phyloP scores from a whole-genome alignment of 495 filamentous ascomycete species.

The Aspergillus olivimuriae region DNA sequence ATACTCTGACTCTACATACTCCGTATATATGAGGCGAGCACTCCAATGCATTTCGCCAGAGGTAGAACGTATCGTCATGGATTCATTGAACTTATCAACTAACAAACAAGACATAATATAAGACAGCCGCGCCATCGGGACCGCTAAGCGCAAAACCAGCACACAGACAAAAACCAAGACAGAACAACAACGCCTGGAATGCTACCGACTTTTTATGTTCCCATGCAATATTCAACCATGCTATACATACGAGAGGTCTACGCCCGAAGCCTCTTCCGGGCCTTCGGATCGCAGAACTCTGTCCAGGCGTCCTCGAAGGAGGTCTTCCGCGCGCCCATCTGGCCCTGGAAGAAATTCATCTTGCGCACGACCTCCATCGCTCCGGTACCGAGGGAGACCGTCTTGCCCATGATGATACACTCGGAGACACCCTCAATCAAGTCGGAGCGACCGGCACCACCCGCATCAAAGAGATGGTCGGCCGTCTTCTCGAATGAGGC shows the following conservation, averaged over 20 bases:
- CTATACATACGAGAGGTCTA: no score
- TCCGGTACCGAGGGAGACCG: constrained; percentile 82
- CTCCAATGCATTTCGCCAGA: no score
- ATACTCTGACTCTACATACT: no score
- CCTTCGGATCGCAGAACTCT: constrained; percentile 26
- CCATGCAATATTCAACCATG: no score
- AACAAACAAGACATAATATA: neutral
- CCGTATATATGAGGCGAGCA: no score
- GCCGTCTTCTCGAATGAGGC: constrained; percentile 98
- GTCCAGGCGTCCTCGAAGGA: constrained; percentile 74
- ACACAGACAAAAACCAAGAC: neutral
- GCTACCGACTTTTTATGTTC: no score
- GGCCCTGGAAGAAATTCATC: constrained; percentile 59
- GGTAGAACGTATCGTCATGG: no score
- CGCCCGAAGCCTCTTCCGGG: no score
- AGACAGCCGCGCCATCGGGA: neutral
- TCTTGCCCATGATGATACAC: constrained; percentile 98
- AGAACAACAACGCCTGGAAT: constrained; percentile 8
- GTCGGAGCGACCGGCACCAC: constrained; percentile 81
- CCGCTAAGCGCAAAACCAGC: neutral
- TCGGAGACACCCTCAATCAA: constrained; percentile 88
- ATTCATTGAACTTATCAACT: neutral
- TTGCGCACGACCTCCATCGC: constrained; percentile 80
- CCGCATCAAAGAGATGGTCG: constrained; percentile 95
- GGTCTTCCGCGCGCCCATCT: constrained; percentile 57